These are phyloP conservation scores for Solanum paucissectum DNA, from an alignment of 257 asterid genomes.

Conservation along the genomic window DNA sequence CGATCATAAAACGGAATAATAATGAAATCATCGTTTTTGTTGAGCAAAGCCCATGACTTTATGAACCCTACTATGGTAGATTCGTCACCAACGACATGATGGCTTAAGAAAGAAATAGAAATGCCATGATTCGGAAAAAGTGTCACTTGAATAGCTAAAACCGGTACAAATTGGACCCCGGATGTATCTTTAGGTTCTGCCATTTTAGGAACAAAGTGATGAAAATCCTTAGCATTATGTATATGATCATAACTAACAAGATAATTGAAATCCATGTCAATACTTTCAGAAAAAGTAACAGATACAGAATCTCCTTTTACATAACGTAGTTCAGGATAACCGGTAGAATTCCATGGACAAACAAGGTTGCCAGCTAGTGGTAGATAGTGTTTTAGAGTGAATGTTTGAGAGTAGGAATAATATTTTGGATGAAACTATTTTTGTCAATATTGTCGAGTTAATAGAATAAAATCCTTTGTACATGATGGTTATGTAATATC, in stretches of 20 bases:
- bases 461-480: constrained; percentile 4
- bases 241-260: neutral
- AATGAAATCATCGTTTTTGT: neutral
- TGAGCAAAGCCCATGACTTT: constrained; percentile 9
- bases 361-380: constrained; percentile 7
- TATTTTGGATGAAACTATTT: neutral
- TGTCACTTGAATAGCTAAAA: constrained; percentile 13
- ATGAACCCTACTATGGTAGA: neutral
- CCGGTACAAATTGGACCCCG: neutral
- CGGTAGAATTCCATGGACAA: neutral
- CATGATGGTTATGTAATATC: neutral
- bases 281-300: neutral
- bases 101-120: constrained; percentile 1
- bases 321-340: constrained; percentile 1
- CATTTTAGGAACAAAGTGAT: neutral
- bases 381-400: constrained; percentile 9
- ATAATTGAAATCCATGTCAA: neutral
- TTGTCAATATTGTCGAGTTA: neutral
- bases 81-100: constrained; percentile 9
- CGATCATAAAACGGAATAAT: constrained; percentile 11
- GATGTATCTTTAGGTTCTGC: neutral
- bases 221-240: neutral
- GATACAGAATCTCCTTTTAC: neutral
- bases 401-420: constrained; percentile 7
- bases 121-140: constrained; percentile 6